Percentiles rank a stretch among this genome's conserved stretches.
These are phyloP conservation scores for Penicillium nucicola DNA, from an alignment of 495 filamentous ascomycete genomes.

Conservation along the genomic window DNA sequence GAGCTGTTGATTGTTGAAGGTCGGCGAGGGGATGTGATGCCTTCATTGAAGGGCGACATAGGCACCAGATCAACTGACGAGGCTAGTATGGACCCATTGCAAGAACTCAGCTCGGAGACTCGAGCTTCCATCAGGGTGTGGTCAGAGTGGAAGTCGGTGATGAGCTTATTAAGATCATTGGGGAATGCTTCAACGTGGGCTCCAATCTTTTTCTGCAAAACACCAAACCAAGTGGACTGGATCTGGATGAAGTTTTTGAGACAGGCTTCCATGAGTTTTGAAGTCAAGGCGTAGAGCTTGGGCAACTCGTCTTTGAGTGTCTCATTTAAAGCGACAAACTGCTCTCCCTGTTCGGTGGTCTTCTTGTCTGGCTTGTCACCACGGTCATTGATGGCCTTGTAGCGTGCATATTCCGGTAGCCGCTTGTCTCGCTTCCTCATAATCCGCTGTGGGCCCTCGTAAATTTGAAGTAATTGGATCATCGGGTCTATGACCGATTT, in stretches of 20 bases:
- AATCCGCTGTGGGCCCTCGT: conserved; percentile 75
- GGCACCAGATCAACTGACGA: conserved; percentile 50
- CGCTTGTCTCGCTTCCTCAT: conserved; percentile 93
- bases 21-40: conserved; percentile 37
- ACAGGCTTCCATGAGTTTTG: conserved; percentile 73
- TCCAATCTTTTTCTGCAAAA: conserved; percentile 77
- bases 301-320: conserved; percentile 90
- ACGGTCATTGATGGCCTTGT: conserved; percentile 68
- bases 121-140: conserved; percentile 56
- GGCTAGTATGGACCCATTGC: conserved; percentile 55
- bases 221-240: conserved; percentile 73
- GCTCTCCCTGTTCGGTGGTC: conserved; percentile 74
- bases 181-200: conserved; percentile 70
- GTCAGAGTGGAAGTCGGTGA: conserved; percentile 69
- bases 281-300: conserved; percentile 74
- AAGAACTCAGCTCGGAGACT: conserved; percentile 50
- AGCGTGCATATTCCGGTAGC: conserved; percentile 81
- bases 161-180: conserved; percentile 60
- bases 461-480: conserved; percentile 71
- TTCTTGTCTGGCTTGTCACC: conserved; percentile 82
- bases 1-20: conserved; percentile 45
- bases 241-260: conserved; percentile 77
- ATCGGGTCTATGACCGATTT: conserved; percentile 87
- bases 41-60: conserved; percentile 49
- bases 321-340: conserved; percentile 86